A percentile compares a stretch with the other conserved stretches of the same genome.
Conservation (phyloP, 306 rosid species). For the Senna tora region DNA sequence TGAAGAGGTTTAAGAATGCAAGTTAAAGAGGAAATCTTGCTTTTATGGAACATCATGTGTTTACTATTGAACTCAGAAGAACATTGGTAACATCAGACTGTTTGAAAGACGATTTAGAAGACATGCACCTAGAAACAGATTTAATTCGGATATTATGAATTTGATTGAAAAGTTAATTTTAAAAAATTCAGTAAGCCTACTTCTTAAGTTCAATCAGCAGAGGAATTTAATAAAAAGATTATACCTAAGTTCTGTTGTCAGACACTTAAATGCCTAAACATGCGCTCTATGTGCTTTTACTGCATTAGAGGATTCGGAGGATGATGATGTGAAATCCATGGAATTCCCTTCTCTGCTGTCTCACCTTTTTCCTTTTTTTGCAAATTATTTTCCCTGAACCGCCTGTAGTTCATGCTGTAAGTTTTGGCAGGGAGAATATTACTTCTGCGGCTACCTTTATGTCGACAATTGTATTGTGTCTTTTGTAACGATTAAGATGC, state of each 20-base stretch:
- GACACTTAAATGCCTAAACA: conserved; percentile 1
- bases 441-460: neutral
- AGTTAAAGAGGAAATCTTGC: neutral
- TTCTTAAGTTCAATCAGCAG: neutral
- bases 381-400: conserved; percentile 22
- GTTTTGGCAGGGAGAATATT: conserved; percentile 20
- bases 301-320: neutral
- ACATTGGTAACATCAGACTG: neutral
- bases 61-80: conserved; percentile 7
- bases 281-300: neutral
- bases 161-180: neutral
- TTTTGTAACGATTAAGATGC: neutral
- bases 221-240: neutral
- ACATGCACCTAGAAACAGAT: neutral
- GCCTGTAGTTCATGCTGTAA: conserved; percentile 4
- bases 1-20: conserved; percentile 23
- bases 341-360: neutral
- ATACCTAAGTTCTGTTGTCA: conserved; percentile 1
- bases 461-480: neutral
- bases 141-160: neutral
- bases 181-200: neutral
- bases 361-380: neutral
- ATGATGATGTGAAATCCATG: conserved; percentile 19
- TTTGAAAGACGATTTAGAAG: neutral
- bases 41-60: neutral